Base-by-base conservation (phyloP, 2,329 filamentous ascomycete genomes). In the Diaporthe eres region DNA sequence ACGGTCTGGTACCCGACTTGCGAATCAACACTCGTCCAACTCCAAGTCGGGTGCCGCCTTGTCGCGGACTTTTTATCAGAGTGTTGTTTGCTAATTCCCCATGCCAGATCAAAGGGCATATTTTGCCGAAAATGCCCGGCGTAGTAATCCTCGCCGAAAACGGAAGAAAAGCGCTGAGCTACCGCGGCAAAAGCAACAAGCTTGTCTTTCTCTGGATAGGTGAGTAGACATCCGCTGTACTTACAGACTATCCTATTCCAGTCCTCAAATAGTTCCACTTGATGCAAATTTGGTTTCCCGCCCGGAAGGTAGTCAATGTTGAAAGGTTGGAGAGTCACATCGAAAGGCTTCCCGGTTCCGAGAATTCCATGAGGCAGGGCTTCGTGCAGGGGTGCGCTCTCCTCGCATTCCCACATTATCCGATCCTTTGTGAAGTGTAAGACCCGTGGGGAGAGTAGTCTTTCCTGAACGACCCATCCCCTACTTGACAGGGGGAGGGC, bases 401-500 rank as follows among this genome's bases (percentile, higher is more conserved):
- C 4, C 4, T 17, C 68, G 34, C 70, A 72, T 25, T 72, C 57
- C 70, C 70, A 72, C 5, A 15, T 61, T 49, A 72, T 51, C 13
- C 70, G 42, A 51, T 61, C 42, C 25, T 44, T 9, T 19, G 25
- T 58, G 25, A 72, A 72, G 47, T 72, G 53, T 15, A 72, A 53
- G 5, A 61, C 22, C 28, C 70, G 39, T 13, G 70, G 57, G 34
- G 70, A 72, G 19, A 63, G 70, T 22, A 72, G 4, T 34, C 70
- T 72, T 61, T 72, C 70, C 42, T 72, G 70, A 10, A 72, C 39
- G 22, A 72, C 70, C 70, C 70, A 72, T 25, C 70, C 70, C 9
- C 70, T 60, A 12, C 15, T 47, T 17, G 70, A 72, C 19, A 72
- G 42, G 10, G 37, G 37, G 49, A 49, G 53, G 10, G 7, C 8